Conservation (phyloP, 2,329 filamentous ascomycete genomes). For the Parafenestella ontariensis region DNA sequence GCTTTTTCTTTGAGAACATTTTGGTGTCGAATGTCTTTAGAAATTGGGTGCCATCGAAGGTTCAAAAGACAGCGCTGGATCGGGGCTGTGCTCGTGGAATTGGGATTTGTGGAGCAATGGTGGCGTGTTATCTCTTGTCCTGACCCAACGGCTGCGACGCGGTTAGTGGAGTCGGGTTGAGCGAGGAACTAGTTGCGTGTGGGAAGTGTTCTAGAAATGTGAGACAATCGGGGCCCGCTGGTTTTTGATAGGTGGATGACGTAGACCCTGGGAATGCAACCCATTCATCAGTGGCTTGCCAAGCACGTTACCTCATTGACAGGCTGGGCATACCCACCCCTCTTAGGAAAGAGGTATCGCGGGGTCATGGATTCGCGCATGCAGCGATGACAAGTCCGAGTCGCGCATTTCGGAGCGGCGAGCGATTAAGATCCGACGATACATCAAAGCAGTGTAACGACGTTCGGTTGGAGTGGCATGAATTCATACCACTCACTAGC, state of each 20-base stretch:
- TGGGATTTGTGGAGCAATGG: conserved; percentile 1
- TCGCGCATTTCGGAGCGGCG: no score
- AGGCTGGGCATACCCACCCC: background rate
- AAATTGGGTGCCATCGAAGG: conserved; percentile 10
- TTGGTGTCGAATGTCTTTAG: conserved; percentile 2
- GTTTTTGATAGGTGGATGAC: conserved; percentile 19
- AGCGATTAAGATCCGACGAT: background rate
- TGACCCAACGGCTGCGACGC: background rate
- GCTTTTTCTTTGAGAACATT: conserved; percentile 1
- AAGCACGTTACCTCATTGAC: conserved; percentile 7
- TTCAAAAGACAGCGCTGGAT: conserved; percentile 7
- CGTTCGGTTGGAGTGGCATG: conserved; percentile 33
- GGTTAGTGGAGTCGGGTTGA: background rate
- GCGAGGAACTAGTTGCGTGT: conserved; percentile 5
- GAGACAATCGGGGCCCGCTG: background rate
- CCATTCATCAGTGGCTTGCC: conserved; percentile 16
- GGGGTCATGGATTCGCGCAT: background rate
- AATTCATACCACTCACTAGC: conserved; percentile 41
- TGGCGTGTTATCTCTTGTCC: background rate
- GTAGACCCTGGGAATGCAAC: conserved; percentile 8
- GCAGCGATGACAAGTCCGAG: no score
- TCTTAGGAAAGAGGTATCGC: background rate
- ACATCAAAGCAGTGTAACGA: no score
- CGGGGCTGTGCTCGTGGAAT: conserved; percentile 20
- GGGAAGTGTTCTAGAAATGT: conserved; percentile 13